Conservation (phyloP, 352 stramenopile genomes). For the Globisporangium viniferum region DNA sequence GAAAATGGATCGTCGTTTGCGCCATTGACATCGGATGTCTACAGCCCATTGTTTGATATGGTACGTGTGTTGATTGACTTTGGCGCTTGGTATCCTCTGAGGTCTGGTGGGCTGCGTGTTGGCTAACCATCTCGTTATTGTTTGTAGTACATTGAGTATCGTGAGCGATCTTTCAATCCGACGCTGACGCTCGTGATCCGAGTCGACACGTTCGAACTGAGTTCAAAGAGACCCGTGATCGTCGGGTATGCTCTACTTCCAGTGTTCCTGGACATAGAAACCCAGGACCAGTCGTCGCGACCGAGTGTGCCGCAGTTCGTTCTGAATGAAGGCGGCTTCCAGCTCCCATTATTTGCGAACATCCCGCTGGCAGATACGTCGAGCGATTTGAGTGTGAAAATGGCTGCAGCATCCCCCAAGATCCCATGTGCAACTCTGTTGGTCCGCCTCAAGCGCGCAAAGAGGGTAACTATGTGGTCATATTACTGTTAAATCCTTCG, state of each 20-base stretch:
- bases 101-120: background rate
- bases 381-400: constrained; percentile 31
- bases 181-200: constrained; percentile 82
- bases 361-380: constrained; percentile 31
- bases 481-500: background rate
- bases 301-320: constrained; percentile 48
- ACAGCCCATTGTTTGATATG: constrained; percentile 46
- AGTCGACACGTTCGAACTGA: constrained; percentile 74
- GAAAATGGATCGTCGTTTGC: constrained; percentile 31
- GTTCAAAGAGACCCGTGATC: constrained; percentile 48
- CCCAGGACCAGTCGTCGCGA: constrained; percentile 42
- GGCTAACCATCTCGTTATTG: background rate
- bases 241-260: constrained; percentile 73
- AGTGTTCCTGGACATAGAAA: constrained; percentile 73
- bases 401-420: constrained; percentile 34
- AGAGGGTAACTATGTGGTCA: constrained; percentile 25
- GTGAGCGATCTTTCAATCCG: constrained; percentile 70
- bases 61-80: constrained; percentile 27
- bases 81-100: background rate
- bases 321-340: constrained; percentile 71
- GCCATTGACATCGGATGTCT: constrained; percentile 22
- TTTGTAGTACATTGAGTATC: constrained; percentile 67
- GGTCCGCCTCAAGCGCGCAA: constrained; percentile 55
- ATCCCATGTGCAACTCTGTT: constrained; percentile 81
- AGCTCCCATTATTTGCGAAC: constrained; percentile 68